These are phyloP conservation scores for Nicotiana rustica DNA, from an alignment of 305 asterid genomes.

Conservation along the genomic window DNA sequence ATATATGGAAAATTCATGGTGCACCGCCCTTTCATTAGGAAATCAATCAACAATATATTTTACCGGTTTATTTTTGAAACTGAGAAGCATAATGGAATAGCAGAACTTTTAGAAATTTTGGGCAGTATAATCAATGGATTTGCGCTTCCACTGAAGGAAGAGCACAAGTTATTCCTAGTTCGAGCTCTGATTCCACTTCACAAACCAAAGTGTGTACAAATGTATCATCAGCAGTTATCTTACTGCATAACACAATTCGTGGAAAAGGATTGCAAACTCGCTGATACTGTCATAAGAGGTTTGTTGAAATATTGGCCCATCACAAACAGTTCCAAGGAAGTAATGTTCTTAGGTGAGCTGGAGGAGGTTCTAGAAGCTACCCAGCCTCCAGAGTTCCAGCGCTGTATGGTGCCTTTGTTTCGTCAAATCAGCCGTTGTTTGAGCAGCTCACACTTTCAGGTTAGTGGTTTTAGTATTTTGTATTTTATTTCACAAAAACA, in stretches of 20 bases:
- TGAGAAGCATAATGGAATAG: constrained; percentile 92
- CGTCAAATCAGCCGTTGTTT: constrained; percentile 77
- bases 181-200: constrained; percentile 93
- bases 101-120: constrained; percentile 87
- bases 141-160: constrained; percentile 94
- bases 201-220: constrained; percentile 81
- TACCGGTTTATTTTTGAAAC: constrained; percentile 83
- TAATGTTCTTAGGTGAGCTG: constrained; percentile 91
- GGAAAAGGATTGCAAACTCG: constrained; percentile 92
- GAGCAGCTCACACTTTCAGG: constrained; percentile 98
- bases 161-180: constrained; percentile 87
- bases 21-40: constrained; percentile 91
- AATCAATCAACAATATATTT: constrained; percentile 81
- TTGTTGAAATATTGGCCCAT: constrained; percentile 92
- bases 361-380: constrained; percentile 97
- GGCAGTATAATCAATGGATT: constrained; percentile 95
- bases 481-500: constrained; percentile 16
- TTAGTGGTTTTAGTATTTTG: constrained; percentile 38
- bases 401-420: constrained; percentile 93
- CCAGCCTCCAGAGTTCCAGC: constrained; percentile 92
- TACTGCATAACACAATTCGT: constrained; percentile 92
- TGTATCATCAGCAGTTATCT: constrained; percentile 92
- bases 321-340: constrained; percentile 94
- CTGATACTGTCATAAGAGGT: constrained; percentile 93
- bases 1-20: constrained; percentile 96